Conservation (phyloP, 495 filamentous ascomycete species). For the Neurospora sp. region DNA sequence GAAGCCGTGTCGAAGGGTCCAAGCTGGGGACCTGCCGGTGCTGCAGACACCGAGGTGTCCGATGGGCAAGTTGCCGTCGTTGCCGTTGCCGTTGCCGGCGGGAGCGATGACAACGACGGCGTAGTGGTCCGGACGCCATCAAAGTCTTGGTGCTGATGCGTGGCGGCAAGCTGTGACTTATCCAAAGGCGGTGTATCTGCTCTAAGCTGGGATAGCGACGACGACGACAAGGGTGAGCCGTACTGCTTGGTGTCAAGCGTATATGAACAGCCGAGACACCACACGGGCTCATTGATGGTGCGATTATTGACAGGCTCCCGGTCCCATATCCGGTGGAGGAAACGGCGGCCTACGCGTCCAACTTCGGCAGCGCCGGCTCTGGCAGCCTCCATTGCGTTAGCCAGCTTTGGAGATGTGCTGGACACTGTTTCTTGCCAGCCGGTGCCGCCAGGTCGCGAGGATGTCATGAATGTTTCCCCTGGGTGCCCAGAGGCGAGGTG, state of each 20-base stretch:
- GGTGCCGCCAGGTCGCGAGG: slow-evolving; percentile 11
- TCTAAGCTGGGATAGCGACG: neutral
- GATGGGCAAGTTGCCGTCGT: neutral
- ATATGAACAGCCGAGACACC: slow-evolving; percentile 82
- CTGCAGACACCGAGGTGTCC: neutral
- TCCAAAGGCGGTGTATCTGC: neutral
- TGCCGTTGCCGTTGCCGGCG: neutral
- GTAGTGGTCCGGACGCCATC: neutral
- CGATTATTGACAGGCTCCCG: slow-evolving; percentile 82
- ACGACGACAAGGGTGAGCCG: neutral
- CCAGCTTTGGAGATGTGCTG: slow-evolving; percentile 19
- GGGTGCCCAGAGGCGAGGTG: neutral
- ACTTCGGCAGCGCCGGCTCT: slow-evolving; percentile 28
- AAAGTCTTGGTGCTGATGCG: slow-evolving; percentile 17
- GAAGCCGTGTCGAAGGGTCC: slow-evolving; percentile 31
- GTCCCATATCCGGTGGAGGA: slow-evolving; percentile 93
- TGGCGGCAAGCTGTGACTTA: slow-evolving; percentile 1
- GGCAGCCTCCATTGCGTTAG: slow-evolving; percentile 32
- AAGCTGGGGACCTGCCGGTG: slow-evolving; percentile 9
- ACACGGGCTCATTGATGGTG: slow-evolving; percentile 56
- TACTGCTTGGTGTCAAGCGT: slow-evolving; percentile 30
- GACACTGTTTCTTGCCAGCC: slow-evolving; percentile 22
- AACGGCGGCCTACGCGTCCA: slow-evolving; percentile 47
- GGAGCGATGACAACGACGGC: slow-evolving; percentile 4
- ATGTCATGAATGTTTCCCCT: slow-evolving; percentile 8